Percentiles rank a stretch among this genome's conserved stretches.
These are phyloP conservation scores for Primulina huaijiensis DNA, from an alignment of 257 asterid species.

Conservation along the genomic window DNA sequence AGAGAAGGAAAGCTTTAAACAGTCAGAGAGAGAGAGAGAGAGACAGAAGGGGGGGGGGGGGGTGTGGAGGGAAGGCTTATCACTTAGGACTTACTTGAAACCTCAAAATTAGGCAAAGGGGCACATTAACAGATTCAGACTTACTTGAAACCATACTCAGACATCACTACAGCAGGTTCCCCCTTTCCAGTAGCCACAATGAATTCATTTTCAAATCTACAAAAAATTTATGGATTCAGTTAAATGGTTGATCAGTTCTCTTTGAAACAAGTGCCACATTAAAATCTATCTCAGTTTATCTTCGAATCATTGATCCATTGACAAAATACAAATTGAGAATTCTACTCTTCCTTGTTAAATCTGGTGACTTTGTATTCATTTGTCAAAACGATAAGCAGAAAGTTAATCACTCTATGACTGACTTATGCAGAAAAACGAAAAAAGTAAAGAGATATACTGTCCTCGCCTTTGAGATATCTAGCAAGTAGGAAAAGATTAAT, in stretches of 20 bases:
- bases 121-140: constrained; percentile 18
- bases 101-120: neutral
- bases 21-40: neutral
- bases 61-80: neutral
- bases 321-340: neutral
- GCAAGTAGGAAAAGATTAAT: neutral
- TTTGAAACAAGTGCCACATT: neutral
- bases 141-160: constrained; percentile 61
- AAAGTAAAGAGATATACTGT: neutral
- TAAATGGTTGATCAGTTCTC: constrained; percentile 2
- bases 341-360: neutral
- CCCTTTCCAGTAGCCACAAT: constrained; percentile 70
- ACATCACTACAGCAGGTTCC: constrained; percentile 61
- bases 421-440: neutral
- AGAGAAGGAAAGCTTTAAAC: constrained; percentile 10
- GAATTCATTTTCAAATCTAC: constrained; percentile 54
- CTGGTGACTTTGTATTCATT: neutral
- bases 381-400: neutral
- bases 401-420: neutral
- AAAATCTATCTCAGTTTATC: neutral
- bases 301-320: neutral
- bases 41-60: neutral
- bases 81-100: neutral
- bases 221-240: constrained; percentile 14
- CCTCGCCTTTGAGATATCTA: too few species aligned